A percentile compares a stretch with the other conserved stretches of the same genome.
These are phyloP conservation scores for Talaromyces marneffei DNA, from an alignment of 2,329 filamentous ascomycete species.

Conservation along the genomic window DNA sequence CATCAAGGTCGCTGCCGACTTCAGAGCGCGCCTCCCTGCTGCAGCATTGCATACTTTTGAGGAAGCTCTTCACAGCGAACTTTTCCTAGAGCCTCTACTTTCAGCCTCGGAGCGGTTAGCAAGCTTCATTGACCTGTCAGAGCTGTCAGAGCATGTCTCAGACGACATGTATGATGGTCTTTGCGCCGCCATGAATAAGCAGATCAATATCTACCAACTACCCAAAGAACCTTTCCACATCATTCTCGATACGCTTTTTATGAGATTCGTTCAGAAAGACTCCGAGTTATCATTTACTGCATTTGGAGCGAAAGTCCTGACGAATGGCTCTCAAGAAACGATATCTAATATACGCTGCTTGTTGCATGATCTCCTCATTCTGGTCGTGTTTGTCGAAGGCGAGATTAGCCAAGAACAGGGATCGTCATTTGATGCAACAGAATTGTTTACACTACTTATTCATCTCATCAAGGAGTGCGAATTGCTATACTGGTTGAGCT, in stretches of 20 bases:
- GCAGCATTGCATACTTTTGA: conserved; percentile 63
- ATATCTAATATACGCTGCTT: conserved; percentile 66
- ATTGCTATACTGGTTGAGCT: conserved; percentile 60
- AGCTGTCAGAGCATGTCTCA: conserved; percentile 70
- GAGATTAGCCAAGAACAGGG: conserved; percentile 71
- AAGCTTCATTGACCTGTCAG: conserved; percentile 69
- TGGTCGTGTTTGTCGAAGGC: conserved; percentile 80
- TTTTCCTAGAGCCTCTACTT: conserved; percentile 66
- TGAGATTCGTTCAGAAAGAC: conserved; percentile 35
- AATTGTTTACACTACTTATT: conserved; percentile 60
- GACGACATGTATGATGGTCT: conserved; percentile 73
- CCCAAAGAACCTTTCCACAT: conserved; percentile 49
- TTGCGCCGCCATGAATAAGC: conserved; percentile 62
- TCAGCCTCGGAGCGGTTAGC: conserved; percentile 70
- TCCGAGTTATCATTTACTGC: conserved; percentile 52
- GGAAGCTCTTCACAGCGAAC: conserved; percentile 62
- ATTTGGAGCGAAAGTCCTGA: conserved; percentile 68
- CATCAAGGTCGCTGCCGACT: conserved; percentile 62
- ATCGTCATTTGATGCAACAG: conserved; percentile 56
- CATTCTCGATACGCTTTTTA: conserved; percentile 46
- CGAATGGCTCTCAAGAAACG: conserved; percentile 73
- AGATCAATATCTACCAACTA: conserved; percentile 47
- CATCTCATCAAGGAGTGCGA: conserved; percentile 67
- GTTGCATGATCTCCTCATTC: conserved; percentile 73
- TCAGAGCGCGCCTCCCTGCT: conserved; percentile 65